phyloP scores from a whole-genome alignment of 75 land plant genomes.

The Cupressus sempervirens region DNA sequence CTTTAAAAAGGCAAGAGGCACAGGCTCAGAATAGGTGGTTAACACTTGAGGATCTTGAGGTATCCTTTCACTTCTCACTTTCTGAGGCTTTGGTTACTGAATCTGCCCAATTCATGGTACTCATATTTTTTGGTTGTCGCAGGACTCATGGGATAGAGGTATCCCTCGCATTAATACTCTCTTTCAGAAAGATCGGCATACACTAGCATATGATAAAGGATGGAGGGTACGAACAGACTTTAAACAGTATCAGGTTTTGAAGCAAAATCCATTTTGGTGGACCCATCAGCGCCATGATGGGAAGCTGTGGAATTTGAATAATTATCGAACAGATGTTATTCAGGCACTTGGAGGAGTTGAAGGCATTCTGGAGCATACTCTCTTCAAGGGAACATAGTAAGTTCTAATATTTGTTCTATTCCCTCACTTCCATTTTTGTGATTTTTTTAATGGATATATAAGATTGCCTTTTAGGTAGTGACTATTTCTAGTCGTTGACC shows the following conservation, averaged over 20 bases:
- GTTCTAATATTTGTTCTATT: slow-evolving; percentile 15
- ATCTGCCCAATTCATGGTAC: neutral
- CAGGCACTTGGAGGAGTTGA: slow-evolving; percentile 99
- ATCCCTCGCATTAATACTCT: slow-evolving; percentile 99
- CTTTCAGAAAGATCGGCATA: slow-evolving; percentile 97
- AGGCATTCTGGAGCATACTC: slow-evolving; percentile 95
- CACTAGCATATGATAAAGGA: slow-evolving; percentile 98
- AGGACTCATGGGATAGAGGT: slow-evolving; percentile 99
- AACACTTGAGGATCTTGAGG: slow-evolving; percentile 98
- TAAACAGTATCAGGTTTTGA: slow-evolving; percentile 96
- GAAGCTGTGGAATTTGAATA: slow-evolving; percentile 97
- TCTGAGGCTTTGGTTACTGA: neutral
- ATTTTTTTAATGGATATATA: neutral
- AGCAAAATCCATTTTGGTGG: slow-evolving; percentile 99
- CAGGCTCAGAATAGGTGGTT: slow-evolving; percentile 96
- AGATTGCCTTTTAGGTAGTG: neutral
- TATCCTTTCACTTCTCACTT: slow-evolving; percentile 15
- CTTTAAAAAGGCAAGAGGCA: slow-evolving; percentile 96
- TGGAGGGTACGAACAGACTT: slow-evolving; percentile 99
- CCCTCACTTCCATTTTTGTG: neutral
- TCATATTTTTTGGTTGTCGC: neutral
- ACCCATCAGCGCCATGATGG: slow-evolving; percentile 99
- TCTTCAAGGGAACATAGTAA: slow-evolving; percentile 99
- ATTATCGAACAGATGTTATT: slow-evolving; percentile 98
- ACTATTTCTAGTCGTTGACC: no score